phyloP scores from a whole-genome alignment of 73 alveolate genomes.

The Blepharisma stoltei region DNA sequence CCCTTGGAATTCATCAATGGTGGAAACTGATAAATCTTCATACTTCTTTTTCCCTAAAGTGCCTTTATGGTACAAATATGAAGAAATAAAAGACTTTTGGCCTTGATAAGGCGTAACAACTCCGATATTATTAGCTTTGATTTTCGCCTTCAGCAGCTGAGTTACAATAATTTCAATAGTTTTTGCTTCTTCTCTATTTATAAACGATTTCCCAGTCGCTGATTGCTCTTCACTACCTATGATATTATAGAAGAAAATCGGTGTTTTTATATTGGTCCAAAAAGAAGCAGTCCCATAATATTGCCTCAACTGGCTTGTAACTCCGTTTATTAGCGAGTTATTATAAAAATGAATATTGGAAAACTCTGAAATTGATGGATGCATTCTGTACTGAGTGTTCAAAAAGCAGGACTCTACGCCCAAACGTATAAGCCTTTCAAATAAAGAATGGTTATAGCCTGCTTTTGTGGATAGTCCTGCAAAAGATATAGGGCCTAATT shows the following conservation, averaged over 20 bases:
- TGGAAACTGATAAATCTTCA: constrained; percentile 92
- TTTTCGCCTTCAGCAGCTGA: constrained; percentile 75
- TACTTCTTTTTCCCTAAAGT: constrained; percentile 36
- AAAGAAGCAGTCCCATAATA: constrained; percentile 80
- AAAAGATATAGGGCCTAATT: constrained; percentile 93
- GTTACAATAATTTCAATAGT: constrained; percentile 88
- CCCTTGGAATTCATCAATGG: constrained; percentile 99
- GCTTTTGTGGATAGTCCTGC: constrained; percentile 92
- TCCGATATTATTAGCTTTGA: constrained; percentile 95
- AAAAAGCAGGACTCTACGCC: constrained; percentile 87
- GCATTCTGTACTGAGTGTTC: constrained; percentile 95
- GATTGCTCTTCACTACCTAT: constrained; percentile 94
- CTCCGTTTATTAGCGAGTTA: constrained; percentile 86
- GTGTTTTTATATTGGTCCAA: constrained; percentile 92
- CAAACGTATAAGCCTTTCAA: constrained; percentile 89
- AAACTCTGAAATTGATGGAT: constrained; percentile 91
- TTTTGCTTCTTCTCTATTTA: constrained; percentile 96
- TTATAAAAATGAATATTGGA: constrained; percentile 94
- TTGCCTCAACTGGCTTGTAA: constrained; percentile 84
- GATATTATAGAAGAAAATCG: constrained; percentile 95
- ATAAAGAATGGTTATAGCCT: constrained; percentile 87
- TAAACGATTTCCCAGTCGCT: constrained; percentile 96
- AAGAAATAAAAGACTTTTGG: constrained; percentile 84
- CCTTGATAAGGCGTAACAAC: constrained; percentile 99
- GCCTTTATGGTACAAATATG: constrained; percentile 74